These are phyloP conservation scores for Lodderomyces orthopsilosis DNA, from an alignment of 1,139 yeast genomes.

Conservation along the genomic window DNA sequence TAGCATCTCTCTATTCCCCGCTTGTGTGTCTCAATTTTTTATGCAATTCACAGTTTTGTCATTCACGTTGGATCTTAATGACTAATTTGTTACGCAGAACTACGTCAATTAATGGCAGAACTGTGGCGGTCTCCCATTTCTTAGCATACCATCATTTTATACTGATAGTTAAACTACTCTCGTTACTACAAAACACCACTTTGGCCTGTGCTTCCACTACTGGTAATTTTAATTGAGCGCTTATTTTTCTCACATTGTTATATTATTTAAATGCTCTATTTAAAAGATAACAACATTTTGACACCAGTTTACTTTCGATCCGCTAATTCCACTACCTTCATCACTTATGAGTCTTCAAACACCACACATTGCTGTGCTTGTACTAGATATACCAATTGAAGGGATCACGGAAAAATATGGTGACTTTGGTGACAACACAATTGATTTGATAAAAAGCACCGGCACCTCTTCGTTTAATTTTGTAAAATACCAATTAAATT, in stretches of 20 bases:
- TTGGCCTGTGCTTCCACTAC: not conserved
- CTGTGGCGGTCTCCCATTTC: not conserved
- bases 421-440: slow-evolving; percentile 52
- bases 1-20: no score
- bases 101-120: not conserved
- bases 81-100: not conserved
- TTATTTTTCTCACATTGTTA: no score
- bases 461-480: slow-evolving; percentile 1
- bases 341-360: not conserved
- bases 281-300: not conserved
- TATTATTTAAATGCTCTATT: no score
- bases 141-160: not conserved
- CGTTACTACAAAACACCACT: not conserved
- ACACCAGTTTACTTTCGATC: no score
- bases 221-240: not conserved
- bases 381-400: slow-evolving; percentile 43
- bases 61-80: no score
- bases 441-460: slow-evolving; percentile 24
- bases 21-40: no score
- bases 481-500: slow-evolving; percentile 42
- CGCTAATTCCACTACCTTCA: no score
- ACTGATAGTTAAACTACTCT: no score
- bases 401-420: slow-evolving; percentile 35
- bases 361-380: slow-evolving; percentile 43
- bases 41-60: no score